Evolutionary conservation across 1,284 basidiomycete species (phyloP), one percentile per base, ranked within the genome.

Genomic region (Cerioporus squamosus): DNA sequence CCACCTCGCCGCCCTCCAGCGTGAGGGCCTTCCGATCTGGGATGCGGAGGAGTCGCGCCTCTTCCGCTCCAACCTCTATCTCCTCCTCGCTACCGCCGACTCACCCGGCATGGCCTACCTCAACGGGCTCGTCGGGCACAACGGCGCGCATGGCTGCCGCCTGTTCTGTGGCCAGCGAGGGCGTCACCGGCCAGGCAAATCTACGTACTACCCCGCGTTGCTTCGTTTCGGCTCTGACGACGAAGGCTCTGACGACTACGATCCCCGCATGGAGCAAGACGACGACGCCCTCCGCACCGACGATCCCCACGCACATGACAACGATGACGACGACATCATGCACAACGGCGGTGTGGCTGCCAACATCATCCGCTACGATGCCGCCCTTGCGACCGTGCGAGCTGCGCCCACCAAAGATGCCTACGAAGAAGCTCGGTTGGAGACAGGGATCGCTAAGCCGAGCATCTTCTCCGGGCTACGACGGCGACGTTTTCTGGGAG

Each of bases 91-190:
- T 2, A 57, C 53, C 9, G 69, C 70, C 0, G 65, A 69, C 55
- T 60, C 55, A 7, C 65, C 49, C 49, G 72, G 59, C 10, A 60
- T 73, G 61, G 52, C 67, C 2, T 54, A 66, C 23, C 45, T 77
- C 2, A 69, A 68, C 62, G 76, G 77, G 0, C 52, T 61, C 15
- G 73, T 76, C 24, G 73, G 74, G 1, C 75, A 77, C 55, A 63
- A 61, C 49, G 77, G 76, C 2, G 52, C 50, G 12, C 49, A 66
- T 44, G 74, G 70, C 2, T 80, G 78, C 59, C 67, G 69, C 0
- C 23, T 74, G 0, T 66, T 66, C 39, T 79, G 77, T 63, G 29
- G 49, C 12, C 59, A 71, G 18, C 61, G 52, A 43, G 76, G 77
- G 10, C 67, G 72, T 0, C 73, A 70, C 39, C 76, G 77, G 59